Conservation (phyloP, 768 basidiomycete genomes). For the Boletus vinaceobasis region DNA sequence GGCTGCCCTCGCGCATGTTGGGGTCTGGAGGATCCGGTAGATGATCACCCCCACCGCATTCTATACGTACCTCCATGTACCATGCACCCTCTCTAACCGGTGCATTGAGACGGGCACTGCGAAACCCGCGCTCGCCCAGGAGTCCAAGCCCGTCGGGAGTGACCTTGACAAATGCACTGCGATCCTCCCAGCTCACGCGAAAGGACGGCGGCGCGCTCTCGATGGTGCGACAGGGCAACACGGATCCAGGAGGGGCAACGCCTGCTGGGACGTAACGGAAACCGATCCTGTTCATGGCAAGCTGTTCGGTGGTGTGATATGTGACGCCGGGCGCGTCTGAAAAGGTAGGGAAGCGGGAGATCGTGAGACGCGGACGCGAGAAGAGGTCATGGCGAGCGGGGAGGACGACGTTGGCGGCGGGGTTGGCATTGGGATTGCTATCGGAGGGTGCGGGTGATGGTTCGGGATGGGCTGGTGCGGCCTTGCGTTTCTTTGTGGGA, state of each 20-base stretch:
- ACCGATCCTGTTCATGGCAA: conserved; percentile 71
- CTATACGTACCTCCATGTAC: conserved; percentile 90
- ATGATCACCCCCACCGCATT: conserved; percentile 67
- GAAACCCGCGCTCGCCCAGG: conserved; percentile 83
- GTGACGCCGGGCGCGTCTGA: conserved; percentile 49
- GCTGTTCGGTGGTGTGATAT: conserved; percentile 66
- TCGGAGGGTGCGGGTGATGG: conserved; percentile 63
- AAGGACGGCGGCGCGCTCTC: conserved; percentile 69
- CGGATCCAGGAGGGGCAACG: conserved; percentile 55
- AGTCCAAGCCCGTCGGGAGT: conserved; percentile 75
- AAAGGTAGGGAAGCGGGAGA: conserved; percentile 74
- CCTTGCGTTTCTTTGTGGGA: conserved; percentile 50
- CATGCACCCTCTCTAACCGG: conserved; percentile 86
- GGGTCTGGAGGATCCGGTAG: conserved; percentile 39
- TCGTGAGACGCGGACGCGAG: conserved; percentile 63
- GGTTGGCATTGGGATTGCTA: conserved; percentile 28
- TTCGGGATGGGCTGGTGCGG: conserved; percentile 34
- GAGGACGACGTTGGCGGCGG: conserved; percentile 49
- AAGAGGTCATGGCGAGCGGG: conserved; percentile 67
- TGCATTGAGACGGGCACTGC: conserved; percentile 86
- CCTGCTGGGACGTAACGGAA: conserved; percentile 82
- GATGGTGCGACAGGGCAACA: conserved; percentile 71
- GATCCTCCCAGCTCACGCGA: conserved; percentile 89
- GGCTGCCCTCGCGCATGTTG: conserved; percentile 60
- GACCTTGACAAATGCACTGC: conserved; percentile 75